Conservation (phyloP, 257 asterid genomes). For the Plantago elongata region DNA sequence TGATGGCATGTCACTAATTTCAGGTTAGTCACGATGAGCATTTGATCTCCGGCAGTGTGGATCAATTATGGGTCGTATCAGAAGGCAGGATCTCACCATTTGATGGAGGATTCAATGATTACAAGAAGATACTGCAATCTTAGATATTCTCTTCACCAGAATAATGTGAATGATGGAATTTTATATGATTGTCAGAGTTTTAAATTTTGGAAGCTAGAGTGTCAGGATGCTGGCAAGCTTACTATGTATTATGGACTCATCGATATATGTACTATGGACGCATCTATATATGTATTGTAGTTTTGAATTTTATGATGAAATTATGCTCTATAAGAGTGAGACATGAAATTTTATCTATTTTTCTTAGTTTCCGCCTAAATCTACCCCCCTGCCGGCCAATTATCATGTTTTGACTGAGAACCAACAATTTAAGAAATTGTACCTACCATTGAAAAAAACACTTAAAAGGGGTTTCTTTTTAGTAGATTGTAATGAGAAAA, state of each 20-base stretch:
- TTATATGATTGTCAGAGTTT: background rate
- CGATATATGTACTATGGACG: background rate
- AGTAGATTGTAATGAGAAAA: too few species aligned
- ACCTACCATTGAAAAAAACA: too few species aligned
- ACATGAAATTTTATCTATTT: too few species aligned
- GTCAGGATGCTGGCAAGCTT: background rate
- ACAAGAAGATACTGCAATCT: constrained; percentile 82
- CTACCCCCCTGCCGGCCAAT: too few species aligned
- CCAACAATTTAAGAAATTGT: too few species aligned
- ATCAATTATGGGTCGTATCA: constrained; percentile 86
- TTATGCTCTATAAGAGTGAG: too few species aligned
- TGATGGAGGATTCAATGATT: constrained; percentile 72
- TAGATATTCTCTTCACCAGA: background rate
- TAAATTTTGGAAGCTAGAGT: background rate
- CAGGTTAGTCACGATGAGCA: constrained; percentile 99
- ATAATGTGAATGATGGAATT: background rate
- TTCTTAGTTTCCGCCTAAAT: too few species aligned
- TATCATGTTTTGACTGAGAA: too few species aligned
- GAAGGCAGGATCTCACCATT: constrained; percentile 73
- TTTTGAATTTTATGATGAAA: too few species aligned
- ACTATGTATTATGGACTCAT: background rate
- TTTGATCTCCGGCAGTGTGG: constrained; percentile 92
- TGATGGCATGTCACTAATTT: constrained; percentile 6
- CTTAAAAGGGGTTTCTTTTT: too few species aligned
- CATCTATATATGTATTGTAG: background rate